Percentiles rank a stretch among this genome's conserved stretches.
Evolutionary conservation across 306 rosid genomes (phyloP).

Genomic region (Vachellia pachyceras): DNA sequence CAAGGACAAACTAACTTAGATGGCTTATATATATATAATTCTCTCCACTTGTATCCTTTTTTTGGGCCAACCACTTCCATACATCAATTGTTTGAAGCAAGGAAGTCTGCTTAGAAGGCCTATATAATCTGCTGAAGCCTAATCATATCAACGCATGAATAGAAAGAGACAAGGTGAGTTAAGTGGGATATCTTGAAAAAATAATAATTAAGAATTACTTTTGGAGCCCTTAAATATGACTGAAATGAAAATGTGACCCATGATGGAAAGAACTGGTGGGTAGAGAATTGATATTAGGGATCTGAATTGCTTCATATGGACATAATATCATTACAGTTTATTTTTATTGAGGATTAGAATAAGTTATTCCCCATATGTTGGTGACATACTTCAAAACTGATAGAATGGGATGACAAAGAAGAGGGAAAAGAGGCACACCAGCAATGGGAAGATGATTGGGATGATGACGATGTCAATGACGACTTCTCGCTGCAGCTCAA

Average conservation of each 20-base stretch:
- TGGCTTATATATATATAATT: not conserved
- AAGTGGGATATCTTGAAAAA: not conserved
- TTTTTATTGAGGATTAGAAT: not conserved
- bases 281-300: not conserved
- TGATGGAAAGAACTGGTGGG: not conserved
- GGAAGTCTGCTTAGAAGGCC: not conserved
- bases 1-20: not conserved
- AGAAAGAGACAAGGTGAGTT: not conserved
- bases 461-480: slow-evolving; percentile 68
- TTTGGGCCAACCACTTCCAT: not conserved
- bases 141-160: no score
- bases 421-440: slow-evolving; percentile 54
- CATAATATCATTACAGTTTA: not conserved
- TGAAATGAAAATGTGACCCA: not conserved
- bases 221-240: not conserved
- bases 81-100: not conserved
- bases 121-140: not conserved
- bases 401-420: slow-evolving; percentile 29
- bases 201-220: not conserved
- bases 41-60: not conserved
- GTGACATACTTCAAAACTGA: not conserved
- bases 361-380: not conserved
- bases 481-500: slow-evolving; percentile 53
- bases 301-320: not conserved
- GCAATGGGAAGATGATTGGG: slow-evolving; percentile 82